phyloP scores from a whole-genome alignment of 306 rosid genomes.

The Sophora flavescens region DNA sequence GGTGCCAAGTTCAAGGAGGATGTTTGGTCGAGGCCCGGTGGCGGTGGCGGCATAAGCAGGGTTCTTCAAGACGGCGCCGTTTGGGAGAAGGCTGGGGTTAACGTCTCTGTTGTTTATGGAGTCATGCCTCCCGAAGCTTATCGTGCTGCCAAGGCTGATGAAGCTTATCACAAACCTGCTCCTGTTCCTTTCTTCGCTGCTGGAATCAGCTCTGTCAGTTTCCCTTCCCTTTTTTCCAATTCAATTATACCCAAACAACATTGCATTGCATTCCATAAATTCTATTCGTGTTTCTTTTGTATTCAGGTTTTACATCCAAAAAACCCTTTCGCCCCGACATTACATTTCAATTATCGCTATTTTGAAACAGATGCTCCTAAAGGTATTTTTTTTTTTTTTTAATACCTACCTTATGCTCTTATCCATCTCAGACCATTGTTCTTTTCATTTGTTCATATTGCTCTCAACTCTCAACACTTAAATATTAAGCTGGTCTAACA shows the following conservation, averaged over 20 bases:
- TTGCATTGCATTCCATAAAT: background rate
- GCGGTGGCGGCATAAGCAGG: constrained; percentile 97
- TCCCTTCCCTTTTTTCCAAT: background rate
- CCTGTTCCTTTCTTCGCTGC: constrained; percentile 96
- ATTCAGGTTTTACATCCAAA: constrained; percentile 93
- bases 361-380: constrained; percentile 93
- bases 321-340: constrained; percentile 95
- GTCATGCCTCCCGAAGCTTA: constrained; percentile 99
- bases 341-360: constrained; percentile 96
- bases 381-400: constrained; percentile 58
- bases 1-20: constrained; percentile 85
- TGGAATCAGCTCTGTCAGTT: constrained; percentile 89
- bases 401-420: background rate
- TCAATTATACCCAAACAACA: background rate
- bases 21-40: constrained; percentile 98
- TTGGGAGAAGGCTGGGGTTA: constrained; percentile 98
- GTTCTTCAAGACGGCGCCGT: constrained; percentile 94
- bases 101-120: constrained; percentile 95
- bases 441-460: no score
- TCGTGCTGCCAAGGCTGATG: constrained; percentile 77
- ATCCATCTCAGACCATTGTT: no score
- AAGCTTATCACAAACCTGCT: constrained; percentile 73
- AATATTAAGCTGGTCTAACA: no score
- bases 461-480: no score
- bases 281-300: constrained; percentile 13